Base-by-base conservation (phyloP, 495 filamentous ascomycete species). In the Antarctomyces pellizariae region DNA sequence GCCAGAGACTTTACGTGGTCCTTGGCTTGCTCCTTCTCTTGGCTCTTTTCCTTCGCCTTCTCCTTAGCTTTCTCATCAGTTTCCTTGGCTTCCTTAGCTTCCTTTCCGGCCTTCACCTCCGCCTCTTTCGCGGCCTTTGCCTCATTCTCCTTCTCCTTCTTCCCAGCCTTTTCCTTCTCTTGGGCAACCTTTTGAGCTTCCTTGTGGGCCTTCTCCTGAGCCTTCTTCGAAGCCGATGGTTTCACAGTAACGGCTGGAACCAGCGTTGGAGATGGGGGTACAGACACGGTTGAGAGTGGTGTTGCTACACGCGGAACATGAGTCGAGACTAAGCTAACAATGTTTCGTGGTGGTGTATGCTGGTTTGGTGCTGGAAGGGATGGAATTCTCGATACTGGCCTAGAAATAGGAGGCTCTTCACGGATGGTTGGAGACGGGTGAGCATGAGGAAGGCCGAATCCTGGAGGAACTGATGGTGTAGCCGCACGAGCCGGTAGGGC, bases 381-480 rank as follows among this genome's bases (percentile, higher is more conserved):
- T 6, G 35, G 25, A 29, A 37, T 37, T 19, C 29, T 18, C 9
- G 37, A 40, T 9, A 19, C 0, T 11, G 25, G 22, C 20, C 36
- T 43, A 14, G 24, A 3, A 3, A 28, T 14, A 15, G n/a, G n/a
- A n/a, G 26, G 8, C 2, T 49, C 50, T 18, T 61, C 50, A 17
- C 50, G 47, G 4, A 45, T 32, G 8, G 41, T 24, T 7, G 55
- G 51, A 0, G 53, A 46, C 14, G 64, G 52, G 31, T 71, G 65
- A 2, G 51, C 44, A 28, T 60, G 61, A 3, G 60, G 57, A 7
- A 67, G 42, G 8, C 60, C 60, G 22, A 78, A 62, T 0, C 73
- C 75, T 13, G 75, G 73, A 18, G 73, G 72, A 6, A 72, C 48
- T 1, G 56, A 58, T 2, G 70, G 68, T 6, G 64, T 69, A 2